A percentile compares a stretch with the other conserved stretches of the same genome.
Evolutionary conservation across 768 basidiomycete species (phyloP).

Genomic region (Hericium alpestre): DNA sequence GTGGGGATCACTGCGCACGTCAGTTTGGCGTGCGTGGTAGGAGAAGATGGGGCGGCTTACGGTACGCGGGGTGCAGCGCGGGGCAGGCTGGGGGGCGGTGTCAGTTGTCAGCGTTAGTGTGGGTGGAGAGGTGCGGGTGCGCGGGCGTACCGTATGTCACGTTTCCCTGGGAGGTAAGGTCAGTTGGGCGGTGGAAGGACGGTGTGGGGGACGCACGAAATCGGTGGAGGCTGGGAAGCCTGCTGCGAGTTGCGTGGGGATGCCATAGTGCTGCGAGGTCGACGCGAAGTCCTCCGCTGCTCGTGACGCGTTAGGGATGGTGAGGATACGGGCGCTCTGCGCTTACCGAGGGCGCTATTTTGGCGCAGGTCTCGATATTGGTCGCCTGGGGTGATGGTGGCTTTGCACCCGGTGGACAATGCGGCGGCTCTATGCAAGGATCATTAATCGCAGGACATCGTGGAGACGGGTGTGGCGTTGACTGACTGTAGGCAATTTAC

Average conservation of each 20-base stretch:
- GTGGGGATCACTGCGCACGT: conserved; percentile 6
- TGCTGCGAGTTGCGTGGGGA: conserved; percentile 4
- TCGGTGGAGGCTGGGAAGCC: conserved; percentile 10
- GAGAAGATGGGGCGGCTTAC: background rate
- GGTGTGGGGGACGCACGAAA: conserved; percentile 4
- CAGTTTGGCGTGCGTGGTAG: background rate
- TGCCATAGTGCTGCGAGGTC: conserved; percentile 6
- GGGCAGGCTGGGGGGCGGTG: conserved; percentile 3
- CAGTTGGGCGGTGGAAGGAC: background rate
- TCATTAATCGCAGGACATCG: background rate
- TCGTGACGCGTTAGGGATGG: background rate
- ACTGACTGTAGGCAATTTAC: conserved; percentile 63
- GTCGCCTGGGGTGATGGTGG: background rate
- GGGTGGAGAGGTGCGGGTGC: background rate
- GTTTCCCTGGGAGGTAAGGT: conserved; percentile 6
- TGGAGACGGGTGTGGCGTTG: background rate
- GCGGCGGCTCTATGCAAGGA: background rate
- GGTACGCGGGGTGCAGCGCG: conserved; percentile 9
- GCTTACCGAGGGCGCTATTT: conserved; percentile 14
- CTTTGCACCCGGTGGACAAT: background rate
- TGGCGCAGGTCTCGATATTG: conserved; percentile 9
- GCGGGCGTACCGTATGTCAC: conserved; percentile 11
- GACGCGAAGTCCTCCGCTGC: conserved; percentile 12
- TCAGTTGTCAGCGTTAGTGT: too few species aligned
- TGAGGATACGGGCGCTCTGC: background rate